Base-by-base conservation (phyloP, 805 yeast genomes). In the Teunomyces barrocoloradensis region DNA sequence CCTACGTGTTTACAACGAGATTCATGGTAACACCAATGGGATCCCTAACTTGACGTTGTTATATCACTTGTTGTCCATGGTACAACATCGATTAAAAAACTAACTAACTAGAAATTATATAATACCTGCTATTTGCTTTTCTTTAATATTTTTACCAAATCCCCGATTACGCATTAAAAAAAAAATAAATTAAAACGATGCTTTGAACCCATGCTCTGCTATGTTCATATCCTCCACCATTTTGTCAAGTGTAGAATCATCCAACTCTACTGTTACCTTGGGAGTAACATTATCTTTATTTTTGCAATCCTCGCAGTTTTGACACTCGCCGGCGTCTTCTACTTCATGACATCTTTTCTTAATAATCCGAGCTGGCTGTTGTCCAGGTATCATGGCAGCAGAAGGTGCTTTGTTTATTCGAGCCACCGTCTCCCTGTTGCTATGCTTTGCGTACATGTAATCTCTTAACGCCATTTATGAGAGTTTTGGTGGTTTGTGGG, bases 371-470 rank as follows among this genome's bases (percentile, higher is more conserved):
- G 27, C 13, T 13, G 33, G 42, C 13, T 23, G 30, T 18, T 39
- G 42, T 23, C 42, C 42, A 10, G 43, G 32, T 23, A 15, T 32
- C 33, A 29, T 11, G 9, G 11, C 15, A 12, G 32, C 43, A 12
- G 29, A 6, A 13, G 40, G 40, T 11, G 42, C 40, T 45, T 45
- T 52, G 49, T 51, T 48, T 50, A 47, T 47, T 29, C 49, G 35
- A 25, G 47, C 44, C 15, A 50, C 52, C 27, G 54, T 57, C 13
- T 51, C 44, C n/a, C 55, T 60, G 50, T 51, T 50, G 38, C 50
- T 58, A 50, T 71, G 74, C 45, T 71, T 71, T 6, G 75, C 73
- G 49, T 71, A 71, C 42, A 71, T 49, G 51, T 71, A 71, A 50
- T 71, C 66, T 58, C 74, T 64, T 42, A 71, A 62, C n/a, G 74